Evolutionary conservation across 2,329 filamentous ascomycete genomes (phyloP).

Genomic region (Colletotrichum magnum): DNA sequence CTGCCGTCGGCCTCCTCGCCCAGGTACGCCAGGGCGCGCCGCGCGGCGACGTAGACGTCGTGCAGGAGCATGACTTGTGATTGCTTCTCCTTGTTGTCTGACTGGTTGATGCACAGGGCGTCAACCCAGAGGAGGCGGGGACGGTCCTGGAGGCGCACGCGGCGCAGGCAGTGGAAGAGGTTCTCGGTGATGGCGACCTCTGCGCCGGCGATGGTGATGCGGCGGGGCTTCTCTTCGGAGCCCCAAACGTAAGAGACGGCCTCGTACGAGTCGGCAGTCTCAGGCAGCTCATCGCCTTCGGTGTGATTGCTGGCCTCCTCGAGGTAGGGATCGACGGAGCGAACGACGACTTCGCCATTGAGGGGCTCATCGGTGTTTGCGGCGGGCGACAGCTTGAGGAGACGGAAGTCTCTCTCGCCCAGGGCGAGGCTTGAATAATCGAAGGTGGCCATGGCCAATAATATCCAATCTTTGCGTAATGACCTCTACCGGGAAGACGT

Average conservation of each 20-base stretch:
- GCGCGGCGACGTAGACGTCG: slow-evolving; percentile 44
- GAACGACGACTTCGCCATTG: slow-evolving; percentile 19
- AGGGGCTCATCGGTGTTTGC: slow-evolving; percentile 29
- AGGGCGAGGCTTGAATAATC: slow-evolving; percentile 9
- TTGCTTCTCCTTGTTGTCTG: slow-evolving; percentile 36
- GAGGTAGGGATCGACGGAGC: slow-evolving; percentile 32
- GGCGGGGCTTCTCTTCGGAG: slow-evolving; percentile 29
- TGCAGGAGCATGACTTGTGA: slow-evolving; percentile 39
- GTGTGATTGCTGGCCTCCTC: slow-evolving; percentile 31
- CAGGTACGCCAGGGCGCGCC: slow-evolving; percentile 47
- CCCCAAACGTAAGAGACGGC: slow-evolving; percentile 42
- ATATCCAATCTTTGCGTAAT: background rate
- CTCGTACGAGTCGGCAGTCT: slow-evolving; percentile 33
- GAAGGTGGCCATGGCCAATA: slow-evolving; percentile 20
- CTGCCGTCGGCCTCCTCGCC: slow-evolving; percentile 42
- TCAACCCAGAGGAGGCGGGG: slow-evolving; percentile 41
- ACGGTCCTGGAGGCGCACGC: slow-evolving; percentile 29
- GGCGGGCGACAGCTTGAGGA: slow-evolving; percentile 21
- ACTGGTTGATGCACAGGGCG: slow-evolving; percentile 44
- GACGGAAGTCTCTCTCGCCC: slow-evolving; percentile 36
- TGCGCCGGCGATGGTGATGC: slow-evolving; percentile 16
- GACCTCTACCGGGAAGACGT: background rate
- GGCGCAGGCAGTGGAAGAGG: slow-evolving; percentile 32
- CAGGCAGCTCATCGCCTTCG: slow-evolving; percentile 26
- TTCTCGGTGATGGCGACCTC: slow-evolving; percentile 33